These are phyloP conservation scores for Aspergillus terreus DNA, from an alignment of 2,329 filamentous ascomycete genomes.

Conservation along the genomic window DNA sequence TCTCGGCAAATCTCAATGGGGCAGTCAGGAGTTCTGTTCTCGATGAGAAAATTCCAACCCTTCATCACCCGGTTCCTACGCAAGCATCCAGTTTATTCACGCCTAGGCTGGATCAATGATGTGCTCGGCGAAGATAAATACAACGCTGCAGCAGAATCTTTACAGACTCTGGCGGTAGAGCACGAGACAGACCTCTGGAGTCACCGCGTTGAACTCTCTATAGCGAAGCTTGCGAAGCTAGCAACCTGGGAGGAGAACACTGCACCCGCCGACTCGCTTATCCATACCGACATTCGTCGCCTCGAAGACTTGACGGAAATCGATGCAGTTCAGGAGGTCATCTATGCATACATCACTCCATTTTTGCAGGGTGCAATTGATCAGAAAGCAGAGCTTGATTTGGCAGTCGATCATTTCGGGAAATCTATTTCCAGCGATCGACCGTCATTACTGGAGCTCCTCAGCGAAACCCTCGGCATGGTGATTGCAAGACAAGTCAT, in stretches of 20 bases:
- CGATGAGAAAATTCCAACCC: slow-evolving; percentile 64
- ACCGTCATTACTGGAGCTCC: slow-evolving; percentile 65
- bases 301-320: slow-evolving; percentile 64
- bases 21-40: slow-evolving; percentile 65
- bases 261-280: slow-evolving; percentile 27
- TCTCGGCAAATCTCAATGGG: slow-evolving; percentile 68
- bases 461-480: slow-evolving; percentile 66
- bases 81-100: slow-evolving; percentile 65
- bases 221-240: slow-evolving; percentile 77
- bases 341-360: slow-evolving; percentile 68
- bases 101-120: slow-evolving; percentile 94
- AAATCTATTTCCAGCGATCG: slow-evolving; percentile 53
- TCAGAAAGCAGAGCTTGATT: slow-evolving; percentile 69
- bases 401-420: slow-evolving; percentile 67
- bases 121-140: slow-evolving; percentile 73
- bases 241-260: slow-evolving; percentile 51
- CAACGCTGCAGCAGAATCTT: slow-evolving; percentile 64
- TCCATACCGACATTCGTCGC: slow-evolving; percentile 46
- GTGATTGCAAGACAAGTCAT: slow-evolving; percentile 71
- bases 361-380: slow-evolving; percentile 72
- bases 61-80: slow-evolving; percentile 77
- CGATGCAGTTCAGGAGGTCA: slow-evolving; percentile 72
- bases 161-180: slow-evolving; percentile 66
- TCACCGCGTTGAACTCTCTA: slow-evolving; percentile 86
- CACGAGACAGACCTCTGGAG: slow-evolving; percentile 82